A percentile compares a stretch with the other conserved stretches of the same genome.
Conservation (phyloP, 1,284 basidiomycete species). For the Naganishia sp. region DNA sequence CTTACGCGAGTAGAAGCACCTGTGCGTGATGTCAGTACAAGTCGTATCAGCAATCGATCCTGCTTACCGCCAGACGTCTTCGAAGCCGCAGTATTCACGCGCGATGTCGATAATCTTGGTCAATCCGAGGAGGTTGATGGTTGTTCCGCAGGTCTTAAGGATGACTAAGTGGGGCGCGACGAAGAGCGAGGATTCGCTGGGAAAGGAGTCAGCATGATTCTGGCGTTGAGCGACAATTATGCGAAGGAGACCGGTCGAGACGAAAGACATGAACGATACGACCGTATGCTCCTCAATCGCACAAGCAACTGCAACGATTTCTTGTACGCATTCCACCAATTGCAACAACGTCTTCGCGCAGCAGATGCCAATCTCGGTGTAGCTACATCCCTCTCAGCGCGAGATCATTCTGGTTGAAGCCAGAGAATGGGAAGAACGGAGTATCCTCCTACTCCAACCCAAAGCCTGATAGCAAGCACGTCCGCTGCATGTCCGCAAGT, state of each 20-base stretch:
- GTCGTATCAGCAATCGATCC: background rate
- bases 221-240: background rate
- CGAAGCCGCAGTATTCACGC: conserved; percentile 70
- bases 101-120: conserved; percentile 91
- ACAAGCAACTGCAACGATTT: no score
- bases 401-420: no score
- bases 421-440: no score
- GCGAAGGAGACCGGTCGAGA: background rate
- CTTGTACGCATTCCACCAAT: no score
- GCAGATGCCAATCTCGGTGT: no score
- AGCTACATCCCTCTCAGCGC: no score
- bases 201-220: conserved; percentile 6
- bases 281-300: no score
- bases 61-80: conserved; percentile 68
- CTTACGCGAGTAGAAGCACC: conserved; percentile 94
- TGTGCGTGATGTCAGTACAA: conserved; percentile 10
- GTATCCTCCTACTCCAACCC: no score
- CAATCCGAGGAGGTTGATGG: conserved; percentile 91
- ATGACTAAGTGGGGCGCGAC: conserved; percentile 95
- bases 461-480: no score
- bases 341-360: no score
- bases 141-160: conserved; percentile 98
- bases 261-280: no score
- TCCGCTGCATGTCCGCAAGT: no score
- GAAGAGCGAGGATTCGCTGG: conserved; percentile 95